These are phyloP conservation scores for Bipolaris bicolor DNA, from an alignment of 2,329 filamentous ascomycete species.

Conservation along the genomic window DNA sequence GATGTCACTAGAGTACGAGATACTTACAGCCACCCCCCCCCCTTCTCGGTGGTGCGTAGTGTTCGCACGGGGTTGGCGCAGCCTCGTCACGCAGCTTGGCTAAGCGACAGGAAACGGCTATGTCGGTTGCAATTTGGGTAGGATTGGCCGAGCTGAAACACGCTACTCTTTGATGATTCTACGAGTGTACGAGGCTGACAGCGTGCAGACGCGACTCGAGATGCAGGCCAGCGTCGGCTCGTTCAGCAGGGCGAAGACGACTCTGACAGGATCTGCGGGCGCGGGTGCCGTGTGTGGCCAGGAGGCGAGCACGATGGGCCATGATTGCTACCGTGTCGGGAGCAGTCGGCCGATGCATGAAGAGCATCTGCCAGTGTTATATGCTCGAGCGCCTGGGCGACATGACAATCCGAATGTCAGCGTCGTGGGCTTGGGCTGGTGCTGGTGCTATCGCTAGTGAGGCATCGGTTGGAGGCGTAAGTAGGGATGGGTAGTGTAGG, in stretches of 20 bases:
- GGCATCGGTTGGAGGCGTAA: not conserved
- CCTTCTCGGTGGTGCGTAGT: constrained; percentile 3
- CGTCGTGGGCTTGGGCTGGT: not conserved
- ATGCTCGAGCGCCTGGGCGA: constrained; percentile 6
- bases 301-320: not conserved
- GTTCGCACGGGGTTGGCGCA: constrained; percentile 5
- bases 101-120: constrained; percentile 13
- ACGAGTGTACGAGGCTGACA: constrained; percentile 12
- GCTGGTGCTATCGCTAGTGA: not conserved
- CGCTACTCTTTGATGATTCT: constrained; percentile 11
- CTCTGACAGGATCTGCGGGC: constrained; percentile 9
- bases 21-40: not conserved
- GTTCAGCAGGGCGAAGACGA: constrained; percentile 6
- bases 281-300: not conserved
- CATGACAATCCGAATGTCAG: constrained; percentile 5
- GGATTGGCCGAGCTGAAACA: constrained; percentile 32
- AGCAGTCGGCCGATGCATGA: constrained; percentile 8
- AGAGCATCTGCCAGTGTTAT: constrained; percentile 5
- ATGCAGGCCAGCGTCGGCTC: not conserved
- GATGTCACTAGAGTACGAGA: constrained; percentile 7
- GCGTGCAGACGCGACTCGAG: constrained; percentile 10
- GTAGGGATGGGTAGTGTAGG: too few species aligned
- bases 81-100: constrained; percentile 20
- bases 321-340: not conserved
- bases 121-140: constrained; percentile 19